phyloP scores from a whole-genome alignment of 2,329 filamentous ascomycete species.

The Botryotinia narcissicola region DNA sequence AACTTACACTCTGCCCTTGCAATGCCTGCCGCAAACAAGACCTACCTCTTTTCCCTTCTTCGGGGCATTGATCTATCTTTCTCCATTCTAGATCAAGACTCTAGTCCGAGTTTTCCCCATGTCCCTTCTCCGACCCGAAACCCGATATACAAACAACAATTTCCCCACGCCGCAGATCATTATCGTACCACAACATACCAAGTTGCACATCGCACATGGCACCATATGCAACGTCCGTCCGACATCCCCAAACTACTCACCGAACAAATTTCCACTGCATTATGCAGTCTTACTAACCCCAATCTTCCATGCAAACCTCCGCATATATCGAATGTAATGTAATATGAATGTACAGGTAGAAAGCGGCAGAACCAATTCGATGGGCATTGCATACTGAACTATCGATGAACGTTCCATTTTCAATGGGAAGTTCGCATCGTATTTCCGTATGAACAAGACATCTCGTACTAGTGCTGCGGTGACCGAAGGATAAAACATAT shows the following conservation, averaged over 20 bases:
- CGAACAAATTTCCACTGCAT: not conserved
- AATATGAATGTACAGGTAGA: not conserved
- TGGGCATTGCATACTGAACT: not conserved
- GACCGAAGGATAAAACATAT: not conserved
- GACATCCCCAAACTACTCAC: not conserved
- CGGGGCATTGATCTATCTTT: not conserved
- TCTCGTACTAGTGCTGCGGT: not conserved
- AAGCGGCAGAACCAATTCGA: not conserved
- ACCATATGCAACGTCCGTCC: not conserved
- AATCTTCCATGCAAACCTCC: not conserved
- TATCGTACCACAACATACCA: slow-evolving; percentile 1
- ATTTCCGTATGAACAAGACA: not conserved
- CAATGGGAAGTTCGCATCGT: not conserved
- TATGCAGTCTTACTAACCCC: not conserved
- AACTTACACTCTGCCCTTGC: not conserved
- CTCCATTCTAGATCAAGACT: not conserved
- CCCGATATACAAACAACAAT: not conserved
- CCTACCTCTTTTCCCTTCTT: not conserved
- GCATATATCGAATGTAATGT: slow-evolving; percentile 11
- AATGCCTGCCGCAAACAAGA: not conserved
- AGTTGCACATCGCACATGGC: slow-evolving; percentile 3
- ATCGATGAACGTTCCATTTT: not conserved
- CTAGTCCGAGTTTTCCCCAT: not conserved
- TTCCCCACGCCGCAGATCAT: not conserved
- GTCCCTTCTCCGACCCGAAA: not conserved